These are phyloP conservation scores for Aulographum hederae DNA, from an alignment of 2,329 filamentous ascomycete genomes.

Conservation along the genomic window DNA sequence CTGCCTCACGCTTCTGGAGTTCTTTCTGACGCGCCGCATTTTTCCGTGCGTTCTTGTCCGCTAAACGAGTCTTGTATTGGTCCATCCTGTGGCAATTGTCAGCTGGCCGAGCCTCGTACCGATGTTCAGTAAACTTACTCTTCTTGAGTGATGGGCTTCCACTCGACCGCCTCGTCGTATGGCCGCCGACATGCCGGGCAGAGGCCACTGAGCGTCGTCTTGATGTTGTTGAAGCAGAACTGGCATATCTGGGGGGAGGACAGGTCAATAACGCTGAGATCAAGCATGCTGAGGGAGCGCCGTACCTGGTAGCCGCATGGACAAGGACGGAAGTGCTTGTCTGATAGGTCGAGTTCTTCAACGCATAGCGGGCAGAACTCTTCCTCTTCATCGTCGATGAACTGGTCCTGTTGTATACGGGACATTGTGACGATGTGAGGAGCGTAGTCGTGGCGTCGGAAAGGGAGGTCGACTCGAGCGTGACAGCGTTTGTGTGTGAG, in stretches of 20 bases:
- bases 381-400: slow-evolving; percentile 32
- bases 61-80: slow-evolving; percentile 56
- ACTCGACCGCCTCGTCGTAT: slow-evolving; percentile 95
- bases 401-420: slow-evolving; percentile 30
- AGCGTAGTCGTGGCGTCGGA: slow-evolving; percentile 4
- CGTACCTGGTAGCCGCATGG: slow-evolving; percentile 93
- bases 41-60: slow-evolving; percentile 80
- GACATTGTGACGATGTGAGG: slow-evolving; percentile 21
- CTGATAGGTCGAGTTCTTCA: slow-evolving; percentile 94
- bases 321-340: slow-evolving; percentile 92
- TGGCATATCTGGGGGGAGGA: slow-evolving; percentile 61
- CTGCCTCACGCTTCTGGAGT: slow-evolving; percentile 86
- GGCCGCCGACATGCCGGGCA: slow-evolving; percentile 93
- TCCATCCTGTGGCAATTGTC: slow-evolving; percentile 35
- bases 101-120: slow-evolving; percentile 7
- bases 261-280: not conserved
- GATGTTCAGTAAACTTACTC: slow-evolving; percentile 46
- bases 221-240: slow-evolving; percentile 99
- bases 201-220: slow-evolving; percentile 90
- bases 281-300: slow-evolving; percentile 1
- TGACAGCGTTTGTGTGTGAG: too few species aligned
- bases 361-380: slow-evolving; percentile 80
- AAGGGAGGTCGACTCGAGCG: not conserved
- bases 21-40: slow-evolving; percentile 83
- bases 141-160: slow-evolving; percentile 85